Conservation (phyloP, 169 alveolate genomes). For the Cryptosporidium sp. region DNA sequence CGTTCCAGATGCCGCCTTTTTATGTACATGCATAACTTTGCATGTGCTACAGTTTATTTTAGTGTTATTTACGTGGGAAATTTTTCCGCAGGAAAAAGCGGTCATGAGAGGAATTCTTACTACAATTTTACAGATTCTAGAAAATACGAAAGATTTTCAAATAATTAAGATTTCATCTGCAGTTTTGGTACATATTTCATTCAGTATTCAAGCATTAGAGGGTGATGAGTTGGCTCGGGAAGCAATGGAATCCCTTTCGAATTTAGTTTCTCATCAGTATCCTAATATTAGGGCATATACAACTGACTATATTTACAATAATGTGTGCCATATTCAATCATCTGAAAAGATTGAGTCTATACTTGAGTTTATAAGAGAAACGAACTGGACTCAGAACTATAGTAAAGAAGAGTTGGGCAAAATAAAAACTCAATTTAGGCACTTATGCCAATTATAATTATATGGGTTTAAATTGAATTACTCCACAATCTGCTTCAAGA, state of each 20-base stretch:
- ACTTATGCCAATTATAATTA: not conserved
- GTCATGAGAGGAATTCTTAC: slow-evolving; percentile 7
- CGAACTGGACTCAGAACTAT: not conserved
- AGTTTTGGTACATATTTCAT: slow-evolving; percentile 5
- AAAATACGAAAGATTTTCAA: not conserved
- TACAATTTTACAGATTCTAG: not conserved
- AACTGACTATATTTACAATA: slow-evolving; percentile 53
- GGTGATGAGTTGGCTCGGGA: not conserved
- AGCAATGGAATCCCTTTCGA: slow-evolving; percentile 5
- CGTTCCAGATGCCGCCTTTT: slow-evolving; percentile 6
- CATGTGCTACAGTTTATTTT: slow-evolving; percentile 36
- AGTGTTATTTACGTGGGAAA: slow-evolving; percentile 24
- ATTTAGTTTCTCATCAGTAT: slow-evolving; percentile 41
- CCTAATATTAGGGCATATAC: slow-evolving; percentile 54
- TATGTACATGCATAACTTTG: slow-evolving; percentile 2
- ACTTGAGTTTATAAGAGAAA: slow-evolving; percentile 29
- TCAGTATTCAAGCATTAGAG: not conserved
- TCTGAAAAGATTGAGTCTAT: slow-evolving; percentile 9
- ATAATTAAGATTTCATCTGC: slow-evolving; percentile 31
- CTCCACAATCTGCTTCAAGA: not conserved
- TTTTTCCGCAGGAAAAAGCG: slow-evolving; percentile 11
- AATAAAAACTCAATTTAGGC: not conserved
- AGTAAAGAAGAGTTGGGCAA: not conserved
- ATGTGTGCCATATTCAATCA: slow-evolving; percentile 33
- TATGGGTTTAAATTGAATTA: not conserved